Percentiles rank a stretch among this genome's conserved stretches.
Conservation (phyloP, 1,284 basidiomycete species). For the Pascua guehoae region DNA sequence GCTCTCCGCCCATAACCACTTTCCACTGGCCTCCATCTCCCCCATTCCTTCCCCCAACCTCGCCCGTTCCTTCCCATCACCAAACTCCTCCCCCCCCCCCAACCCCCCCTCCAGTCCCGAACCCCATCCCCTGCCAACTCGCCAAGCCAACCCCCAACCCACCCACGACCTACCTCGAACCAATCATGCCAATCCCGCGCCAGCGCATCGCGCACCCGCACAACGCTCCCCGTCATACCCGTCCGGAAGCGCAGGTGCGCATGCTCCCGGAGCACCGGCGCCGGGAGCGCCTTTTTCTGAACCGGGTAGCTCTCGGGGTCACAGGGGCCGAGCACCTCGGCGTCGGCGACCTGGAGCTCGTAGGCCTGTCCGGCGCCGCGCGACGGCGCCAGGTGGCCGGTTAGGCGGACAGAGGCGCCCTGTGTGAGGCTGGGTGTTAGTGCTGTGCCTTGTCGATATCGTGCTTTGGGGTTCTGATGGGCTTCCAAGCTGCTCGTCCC, state of each 20-base stretch:
- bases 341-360: conserved; percentile 65
- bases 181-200: conserved; percentile 58
- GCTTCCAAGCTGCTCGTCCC: too few species aligned
- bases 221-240: conserved; percentile 63
- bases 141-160: background rate
- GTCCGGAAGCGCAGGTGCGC: conserved; percentile 80
- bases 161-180: conserved; percentile 61
- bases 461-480: too few species aligned
- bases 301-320: conserved; percentile 81
- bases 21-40: too few species aligned
- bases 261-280: conserved; percentile 73
- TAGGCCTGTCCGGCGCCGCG: conserved; percentile 65
- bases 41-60: too few species aligned
- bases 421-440: conserved; percentile 61
- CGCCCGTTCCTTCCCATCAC: too few species aligned
- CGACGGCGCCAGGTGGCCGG: conserved; percentile 63
- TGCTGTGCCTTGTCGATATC: too few species aligned
- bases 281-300: conserved; percentile 73
- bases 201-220: conserved; percentile 65
- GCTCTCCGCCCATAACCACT: too few species aligned
- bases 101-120: background rate
- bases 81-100: too few species aligned
- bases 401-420: conserved; percentile 66
- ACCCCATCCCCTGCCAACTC: too few species aligned
- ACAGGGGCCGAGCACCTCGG: conserved; percentile 68